A percentile compares a stretch with the other conserved stretches of the same genome.
phyloP scores from a whole-genome alignment of 768 basidiomycete species.

The Collybiopsis confluens region DNA sequence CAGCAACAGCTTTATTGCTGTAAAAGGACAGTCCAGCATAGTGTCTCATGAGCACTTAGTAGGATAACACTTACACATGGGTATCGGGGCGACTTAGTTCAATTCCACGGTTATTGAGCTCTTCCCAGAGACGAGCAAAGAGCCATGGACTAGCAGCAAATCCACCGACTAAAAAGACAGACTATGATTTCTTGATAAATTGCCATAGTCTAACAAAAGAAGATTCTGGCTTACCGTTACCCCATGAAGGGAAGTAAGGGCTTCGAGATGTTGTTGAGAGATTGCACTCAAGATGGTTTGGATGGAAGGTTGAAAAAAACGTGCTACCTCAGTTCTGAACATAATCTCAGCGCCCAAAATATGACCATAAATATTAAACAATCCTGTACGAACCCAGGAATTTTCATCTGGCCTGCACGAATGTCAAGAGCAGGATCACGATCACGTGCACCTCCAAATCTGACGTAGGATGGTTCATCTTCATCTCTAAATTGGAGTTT shows the following conservation, averaged over 20 bases:
- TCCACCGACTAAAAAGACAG: slow-evolving; percentile 48
- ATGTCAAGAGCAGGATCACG: slow-evolving; percentile 35
- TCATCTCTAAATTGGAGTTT: slow-evolving; percentile 41
- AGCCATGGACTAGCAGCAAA: slow-evolving; percentile 50
- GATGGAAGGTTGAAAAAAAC: slow-evolving; percentile 41
- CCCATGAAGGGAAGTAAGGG: background rate
- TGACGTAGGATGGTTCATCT: slow-evolving; percentile 33
- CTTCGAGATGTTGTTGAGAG: slow-evolving; percentile 23
- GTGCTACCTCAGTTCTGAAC: slow-evolving; percentile 23
- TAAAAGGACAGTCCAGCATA: background rate
- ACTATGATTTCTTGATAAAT: too few relatives aligned
- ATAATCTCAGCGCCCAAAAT: background rate
- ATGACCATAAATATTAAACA: background rate
- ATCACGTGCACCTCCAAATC: slow-evolving; percentile 35
- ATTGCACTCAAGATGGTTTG: slow-evolving; percentile 32
- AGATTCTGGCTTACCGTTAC: too few relatives aligned
- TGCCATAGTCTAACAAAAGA: too few relatives aligned
- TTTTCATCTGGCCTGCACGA: slow-evolving; percentile 32
- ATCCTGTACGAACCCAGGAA: slow-evolving; percentile 26
- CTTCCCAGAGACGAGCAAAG: slow-evolving; percentile 32
- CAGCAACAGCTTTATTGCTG: slow-evolving; percentile 40
- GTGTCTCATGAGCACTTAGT: background rate
- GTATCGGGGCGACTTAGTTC: slow-evolving; percentile 38
- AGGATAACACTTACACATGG: slow-evolving; percentile 37
- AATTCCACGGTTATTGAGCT: slow-evolving; percentile 30